Base-by-base conservation (phyloP, 345 rosid genomes). In the Camelina laxa region DNA sequence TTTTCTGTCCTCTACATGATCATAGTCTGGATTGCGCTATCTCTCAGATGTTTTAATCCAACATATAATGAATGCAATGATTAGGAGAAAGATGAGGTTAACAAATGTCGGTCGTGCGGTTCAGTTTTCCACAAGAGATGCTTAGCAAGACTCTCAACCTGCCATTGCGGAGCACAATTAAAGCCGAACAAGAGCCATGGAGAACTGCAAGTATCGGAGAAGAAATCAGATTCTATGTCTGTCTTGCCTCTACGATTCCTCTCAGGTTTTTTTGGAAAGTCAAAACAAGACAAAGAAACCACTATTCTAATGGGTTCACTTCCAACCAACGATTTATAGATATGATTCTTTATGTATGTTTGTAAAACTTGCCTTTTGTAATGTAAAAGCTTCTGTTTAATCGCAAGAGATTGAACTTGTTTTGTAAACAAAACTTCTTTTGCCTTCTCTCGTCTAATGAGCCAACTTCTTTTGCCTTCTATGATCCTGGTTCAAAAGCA, bases 261-360 rank as follows among this genome's bases (percentile, higher is more conserved):
- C 35, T 75, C 91, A 1, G 81, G 87, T 51, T 77, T 92, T 67
- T 89, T 92, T 71, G 76, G 96, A 8, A 90, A 79, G 82, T 78
- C 84, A 65, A 84, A 82, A 39, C 84, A 77, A 70, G 88, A 79
- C 62, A 65, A 63, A 17, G 89, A 84, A 79, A 87, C 80, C 15
- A 83, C 86, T 68, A 85, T 90, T 76, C 60, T 83, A 60, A 89
- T 92, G 97, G 89, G 90, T 80, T 88, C 97, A 47, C 69, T 91
- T 75, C 96, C 97, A 9, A 81, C 84, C 75, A 86, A 82, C 75
- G 76, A 86, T 67, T 70, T 88, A 58, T 88, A 74, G 80, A 20
- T 70, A 21, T 55, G 44, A 62, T 62, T 76, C 24, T 76, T 74
- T 30, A 27, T 57, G 33, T 67, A 53, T 41, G 55, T 54, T 2